A percentile compares a stretch with the other conserved stretches of the same genome.
Conservation (phyloP, 805 yeast genomes). For the Kodamaea nitidulidarum region DNA sequence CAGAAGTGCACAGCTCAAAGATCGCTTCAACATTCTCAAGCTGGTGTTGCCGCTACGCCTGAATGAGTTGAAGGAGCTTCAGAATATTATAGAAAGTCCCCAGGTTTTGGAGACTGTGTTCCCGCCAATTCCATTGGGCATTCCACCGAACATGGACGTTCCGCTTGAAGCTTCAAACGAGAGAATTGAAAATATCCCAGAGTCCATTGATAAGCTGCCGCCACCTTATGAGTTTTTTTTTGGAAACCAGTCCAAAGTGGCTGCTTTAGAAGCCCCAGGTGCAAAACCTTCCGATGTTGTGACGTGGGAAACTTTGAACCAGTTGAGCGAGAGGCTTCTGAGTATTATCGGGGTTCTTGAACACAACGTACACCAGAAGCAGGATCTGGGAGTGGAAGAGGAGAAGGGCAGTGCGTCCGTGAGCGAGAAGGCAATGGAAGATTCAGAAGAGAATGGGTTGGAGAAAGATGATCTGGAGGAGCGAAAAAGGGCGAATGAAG, state of each 20-base stretch:
- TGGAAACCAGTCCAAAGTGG: no score
- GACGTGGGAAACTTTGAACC: neutral
- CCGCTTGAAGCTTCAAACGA: no score
- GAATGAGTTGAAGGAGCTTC: conserved; percentile 4
- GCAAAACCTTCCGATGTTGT: neutral
- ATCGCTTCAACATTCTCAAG: conserved; percentile 5
- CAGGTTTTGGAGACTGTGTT: neutral
- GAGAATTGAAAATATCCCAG: no score
- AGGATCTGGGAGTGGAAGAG: no score
- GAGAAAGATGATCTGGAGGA: neutral
- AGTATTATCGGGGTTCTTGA: neutral
- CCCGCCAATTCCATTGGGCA: neutral
- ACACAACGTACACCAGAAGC: no score
- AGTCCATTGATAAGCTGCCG: no score
- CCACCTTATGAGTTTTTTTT: no score
- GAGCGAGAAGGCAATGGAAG: no score
- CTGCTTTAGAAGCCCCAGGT: neutral
- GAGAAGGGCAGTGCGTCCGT: no score
- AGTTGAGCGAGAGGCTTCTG: conserved; percentile 1
- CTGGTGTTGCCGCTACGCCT: conserved; percentile 7
- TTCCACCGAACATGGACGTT: no score
- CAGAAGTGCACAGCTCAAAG: conserved; percentile 1
- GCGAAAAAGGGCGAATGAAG: neutral
- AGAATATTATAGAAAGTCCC: neutral
- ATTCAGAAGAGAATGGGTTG: no score